Evolutionary conservation across 176 grass and related monocot species (phyloP).

Genomic region (Paspalum notatum): DNA sequence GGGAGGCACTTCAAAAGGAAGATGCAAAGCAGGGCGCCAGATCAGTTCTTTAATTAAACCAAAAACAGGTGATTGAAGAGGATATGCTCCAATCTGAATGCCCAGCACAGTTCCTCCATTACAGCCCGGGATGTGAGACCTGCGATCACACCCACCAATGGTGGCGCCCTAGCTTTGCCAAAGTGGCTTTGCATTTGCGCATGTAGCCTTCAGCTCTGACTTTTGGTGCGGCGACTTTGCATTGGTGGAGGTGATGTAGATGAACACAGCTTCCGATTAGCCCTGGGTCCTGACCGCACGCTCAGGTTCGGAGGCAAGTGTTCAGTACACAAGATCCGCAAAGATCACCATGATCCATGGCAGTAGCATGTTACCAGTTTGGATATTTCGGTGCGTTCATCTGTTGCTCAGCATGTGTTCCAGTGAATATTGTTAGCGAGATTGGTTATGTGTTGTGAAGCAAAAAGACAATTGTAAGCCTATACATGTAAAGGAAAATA

Average conservation of each 20-base stretch:
- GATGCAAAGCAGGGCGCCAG: slow-evolving; percentile 34
- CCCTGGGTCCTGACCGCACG: neutral
- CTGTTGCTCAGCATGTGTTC: slow-evolving; percentile 3
- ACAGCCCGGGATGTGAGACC: slow-evolving; percentile 21
- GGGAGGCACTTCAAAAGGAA: slow-evolving; percentile 40
- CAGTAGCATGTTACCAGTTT: neutral
- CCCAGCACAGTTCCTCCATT: slow-evolving; percentile 49
- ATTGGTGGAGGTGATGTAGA: slow-evolving; percentile 43
- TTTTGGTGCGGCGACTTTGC: slow-evolving; percentile 47
- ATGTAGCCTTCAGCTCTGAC: slow-evolving; percentile 25
- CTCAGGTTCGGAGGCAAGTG: neutral
- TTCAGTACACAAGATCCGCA: slow-evolving; percentile 27
- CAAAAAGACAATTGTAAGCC: no score
- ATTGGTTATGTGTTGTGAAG: slow-evolving; percentile 13
- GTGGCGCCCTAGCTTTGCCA: slow-evolving; percentile 45
- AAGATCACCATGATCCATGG: slow-evolving; percentile 17
- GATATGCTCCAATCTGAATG: slow-evolving; percentile 53
- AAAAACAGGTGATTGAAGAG: slow-evolving; percentile 37
- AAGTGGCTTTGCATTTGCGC: slow-evolving; percentile 51
- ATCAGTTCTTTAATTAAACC: slow-evolving; percentile 39
- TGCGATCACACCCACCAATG: slow-evolving; percentile 53
- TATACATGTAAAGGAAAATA: no score
- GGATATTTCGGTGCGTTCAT: neutral
- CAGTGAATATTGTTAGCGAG: slow-evolving; percentile 12
- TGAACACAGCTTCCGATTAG: slow-evolving; percentile 37